Base-by-base conservation (phyloP, 2,329 filamentous ascomycete species). In the Nothopassalora personata region DNA sequence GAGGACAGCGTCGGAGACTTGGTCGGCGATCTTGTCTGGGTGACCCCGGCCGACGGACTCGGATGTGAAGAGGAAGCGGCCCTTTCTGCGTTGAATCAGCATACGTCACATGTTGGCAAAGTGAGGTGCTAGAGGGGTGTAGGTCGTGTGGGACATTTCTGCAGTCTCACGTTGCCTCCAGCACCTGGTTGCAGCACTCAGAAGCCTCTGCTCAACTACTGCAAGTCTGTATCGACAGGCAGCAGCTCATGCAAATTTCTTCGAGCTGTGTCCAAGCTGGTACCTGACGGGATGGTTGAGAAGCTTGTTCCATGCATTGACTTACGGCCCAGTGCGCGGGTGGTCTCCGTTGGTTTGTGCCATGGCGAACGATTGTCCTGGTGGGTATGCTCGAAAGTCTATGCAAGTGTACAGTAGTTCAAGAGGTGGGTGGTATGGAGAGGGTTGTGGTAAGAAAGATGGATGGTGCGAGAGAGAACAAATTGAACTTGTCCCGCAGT, bases 1-100 rank as follows among this genome's bases (percentile, higher is more conserved):
- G 82, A 99, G 92, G 73, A 99, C 86, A 72, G 94, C 93, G 82
- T 99, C 94, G 65, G 93, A 97, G 74, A 97, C 90, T 83, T 99
- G 94, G 77, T 99, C 94, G 78, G 67, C 68, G 57, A 70, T 70
- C 62, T 67, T 74, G 68, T 72, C 71, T 47, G 73, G 71, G 66
- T 72, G 70, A 56, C 70, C 70, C 54, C 68, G 69, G 59, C 79
- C 79, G 60, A 81, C 79, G 49, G 78, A 80, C 74, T 80, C 78
- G 64, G 78, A 80, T 62, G 78, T 80, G 76, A 80, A 80, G 70
- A 66, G 64, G 58, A 66, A 66, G 48, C 55, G 63, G 63, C 64
- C 64, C 60, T 61, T 65, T 53, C 64, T 66, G 59, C 51, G 36
- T 23, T 23, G 31, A 49, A 53, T 63, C 50, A 63, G 61, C 58